Percentiles rank a stretch among this genome's conserved stretches.
phyloP scores from a whole-genome alignment of 2,329 filamentous ascomycete genomes.

The Cladosporium sp. region DNA sequence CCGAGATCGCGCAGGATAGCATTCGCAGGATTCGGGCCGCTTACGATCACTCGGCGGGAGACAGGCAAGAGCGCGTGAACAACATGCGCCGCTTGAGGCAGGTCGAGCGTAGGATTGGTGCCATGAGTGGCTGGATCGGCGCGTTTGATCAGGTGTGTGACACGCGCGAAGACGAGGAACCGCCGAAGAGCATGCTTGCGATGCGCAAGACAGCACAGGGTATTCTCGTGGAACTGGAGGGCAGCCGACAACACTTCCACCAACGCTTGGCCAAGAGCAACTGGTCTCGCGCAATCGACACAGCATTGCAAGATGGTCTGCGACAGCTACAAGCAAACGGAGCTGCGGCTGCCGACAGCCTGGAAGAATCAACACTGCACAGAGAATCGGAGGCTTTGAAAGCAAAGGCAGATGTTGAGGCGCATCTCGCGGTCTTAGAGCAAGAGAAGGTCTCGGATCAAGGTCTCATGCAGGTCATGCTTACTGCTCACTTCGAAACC shows the following conservation, averaged over 20 bases:
- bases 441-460: constrained; percentile 79
- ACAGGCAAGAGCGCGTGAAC: constrained; percentile 73
- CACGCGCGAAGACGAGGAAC: constrained; percentile 62
- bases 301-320: constrained; percentile 80
- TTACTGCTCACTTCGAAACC: constrained; percentile 89
- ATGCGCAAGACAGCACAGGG: constrained; percentile 88
- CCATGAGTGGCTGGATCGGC: constrained; percentile 88
- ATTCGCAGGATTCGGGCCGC: constrained; percentile 73
- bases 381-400: constrained; percentile 85
- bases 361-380: constrained; percentile 63
- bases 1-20: constrained; percentile 70
- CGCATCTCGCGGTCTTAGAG: constrained; percentile 71
- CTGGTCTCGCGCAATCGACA: constrained; percentile 86
- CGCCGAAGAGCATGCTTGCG: constrained; percentile 62
- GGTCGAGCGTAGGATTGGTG: constrained; percentile 76
- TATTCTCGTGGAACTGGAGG: constrained; percentile 82
- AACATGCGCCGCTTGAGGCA: constrained; percentile 79
- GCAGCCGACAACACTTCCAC: constrained; percentile 85
- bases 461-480: constrained; percentile 72
- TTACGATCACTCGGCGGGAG: constrained; percentile 73
- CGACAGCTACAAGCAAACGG: constrained; percentile 72
- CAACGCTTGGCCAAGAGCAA: constrained; percentile 74
- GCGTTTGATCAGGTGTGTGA: constrained; percentile 84
- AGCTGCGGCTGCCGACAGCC: constrained; percentile 55
- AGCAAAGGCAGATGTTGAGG: constrained; percentile 74